These are phyloP conservation scores for Calamus simplicifolius DNA, from an alignment of 176 grass and related monocot species.

Conservation along the genomic window DNA sequence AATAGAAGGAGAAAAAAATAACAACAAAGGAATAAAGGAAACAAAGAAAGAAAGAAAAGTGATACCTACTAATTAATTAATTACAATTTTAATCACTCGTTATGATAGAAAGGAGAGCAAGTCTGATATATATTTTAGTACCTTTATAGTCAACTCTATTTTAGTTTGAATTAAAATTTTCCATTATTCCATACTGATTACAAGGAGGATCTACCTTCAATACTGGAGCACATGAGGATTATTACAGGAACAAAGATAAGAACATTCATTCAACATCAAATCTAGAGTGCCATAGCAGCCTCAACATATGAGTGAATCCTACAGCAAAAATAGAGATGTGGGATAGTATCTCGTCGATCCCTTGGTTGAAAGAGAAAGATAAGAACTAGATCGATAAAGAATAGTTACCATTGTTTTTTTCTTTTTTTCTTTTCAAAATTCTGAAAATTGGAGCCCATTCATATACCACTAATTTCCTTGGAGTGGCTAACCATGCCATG, in stretches of 20 bases:
- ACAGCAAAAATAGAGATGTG: neutral
- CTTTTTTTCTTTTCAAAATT: no score
- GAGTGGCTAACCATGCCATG: conserved; percentile 48
- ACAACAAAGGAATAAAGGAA: no score
- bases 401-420: neutral
- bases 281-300: conserved; percentile 1
- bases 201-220: neutral
- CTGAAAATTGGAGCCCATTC: no score
- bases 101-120: no score
- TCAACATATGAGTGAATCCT: neutral
- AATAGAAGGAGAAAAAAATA: no score
- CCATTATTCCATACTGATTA: conserved; percentile 1
- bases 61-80: no score
- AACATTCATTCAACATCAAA: no score
- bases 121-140: no score
- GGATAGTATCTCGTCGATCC: neutral
- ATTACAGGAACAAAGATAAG: neutral
- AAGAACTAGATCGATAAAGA: neutral
- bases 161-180: conserved; percentile 3
- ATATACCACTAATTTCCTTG: no score
- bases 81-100: no score
- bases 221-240: neutral
- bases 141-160: neutral
- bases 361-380: neutral
- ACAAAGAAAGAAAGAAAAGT: no score